A percentile compares a stretch with the other conserved stretches of the same genome.
Evolutionary conservation across 495 filamentous ascomycete genomes (phyloP).

Genomic region (Tuber brumale): DNA sequence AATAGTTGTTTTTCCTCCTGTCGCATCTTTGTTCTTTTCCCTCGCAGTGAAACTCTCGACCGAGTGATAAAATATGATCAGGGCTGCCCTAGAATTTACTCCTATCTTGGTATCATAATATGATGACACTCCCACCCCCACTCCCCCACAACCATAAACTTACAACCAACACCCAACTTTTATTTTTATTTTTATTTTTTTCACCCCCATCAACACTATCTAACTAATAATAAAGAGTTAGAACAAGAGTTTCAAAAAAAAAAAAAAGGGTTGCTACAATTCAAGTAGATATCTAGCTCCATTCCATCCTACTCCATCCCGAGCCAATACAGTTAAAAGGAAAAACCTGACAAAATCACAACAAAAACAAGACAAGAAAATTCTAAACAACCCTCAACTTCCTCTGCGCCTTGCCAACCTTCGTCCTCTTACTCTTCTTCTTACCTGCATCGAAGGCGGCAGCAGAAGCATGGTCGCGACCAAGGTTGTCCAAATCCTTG

Average conservation of each 20-base stretch:
- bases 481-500: conserved; percentile 95
- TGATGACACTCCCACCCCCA: background rate
- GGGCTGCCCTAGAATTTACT: background rate
- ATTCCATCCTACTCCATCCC: conserved; percentile 9
- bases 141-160: background rate
- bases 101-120: background rate
- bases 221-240: background rate
- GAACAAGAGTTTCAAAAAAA: background rate
- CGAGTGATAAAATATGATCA: background rate
- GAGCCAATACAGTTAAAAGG: conserved; percentile 23
- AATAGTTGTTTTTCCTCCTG: background rate
- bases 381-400: conserved; percentile 75
- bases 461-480: conserved; percentile 76
- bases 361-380: conserved; percentile 11
- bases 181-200: background rate
- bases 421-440: conserved; percentile 92
- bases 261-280: background rate
- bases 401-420: conserved; percentile 68
- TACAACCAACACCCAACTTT: background rate
- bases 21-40: background rate
- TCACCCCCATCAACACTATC: background rate
- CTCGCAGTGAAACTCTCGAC: background rate
- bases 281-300: conserved; percentile 3
- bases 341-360: conserved; percentile 15
- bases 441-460: conserved; percentile 84